These are phyloP conservation scores for Cadophora luteo-olivacea DNA, from an alignment of 2,329 filamentous ascomycete genomes.

Conservation along the genomic window DNA sequence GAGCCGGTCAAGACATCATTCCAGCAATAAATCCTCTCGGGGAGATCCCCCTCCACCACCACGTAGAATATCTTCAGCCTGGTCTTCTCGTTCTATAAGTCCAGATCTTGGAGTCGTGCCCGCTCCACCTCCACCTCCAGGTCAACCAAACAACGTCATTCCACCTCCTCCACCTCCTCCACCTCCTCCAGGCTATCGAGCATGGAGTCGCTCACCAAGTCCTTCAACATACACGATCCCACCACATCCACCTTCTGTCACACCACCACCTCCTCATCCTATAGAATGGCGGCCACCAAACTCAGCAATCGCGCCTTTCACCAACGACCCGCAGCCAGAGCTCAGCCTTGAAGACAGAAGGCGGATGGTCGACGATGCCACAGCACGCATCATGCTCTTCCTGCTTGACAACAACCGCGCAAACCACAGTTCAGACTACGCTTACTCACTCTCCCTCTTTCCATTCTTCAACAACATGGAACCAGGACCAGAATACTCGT, in stretches of 20 bases:
- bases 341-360: neutral
- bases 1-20: neutral
- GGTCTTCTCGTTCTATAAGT: neutral
- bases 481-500: neutral
- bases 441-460: neutral
- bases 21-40: neutral
- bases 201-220: slow-evolving; percentile 2
- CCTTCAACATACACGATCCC: neutral
- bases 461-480: neutral
- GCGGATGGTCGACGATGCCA: neutral
- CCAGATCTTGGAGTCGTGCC: neutral
- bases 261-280: neutral
- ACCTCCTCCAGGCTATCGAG: neutral
- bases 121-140: neutral
- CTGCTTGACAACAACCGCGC: neutral
- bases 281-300: neutral
- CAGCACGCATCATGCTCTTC: slow-evolving; percentile 9
- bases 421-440: slow-evolving; percentile 7
- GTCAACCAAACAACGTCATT: neutral
- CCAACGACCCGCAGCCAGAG: neutral
- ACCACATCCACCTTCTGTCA: neutral
- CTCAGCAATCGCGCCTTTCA: neutral
- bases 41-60: neutral
- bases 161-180: neutral
- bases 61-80: neutral